Evolutionary conservation across 2,329 filamentous ascomycete species (phyloP), one percentile per base, ranked within the genome.

Genomic region (Talaromyces sp.): DNA sequence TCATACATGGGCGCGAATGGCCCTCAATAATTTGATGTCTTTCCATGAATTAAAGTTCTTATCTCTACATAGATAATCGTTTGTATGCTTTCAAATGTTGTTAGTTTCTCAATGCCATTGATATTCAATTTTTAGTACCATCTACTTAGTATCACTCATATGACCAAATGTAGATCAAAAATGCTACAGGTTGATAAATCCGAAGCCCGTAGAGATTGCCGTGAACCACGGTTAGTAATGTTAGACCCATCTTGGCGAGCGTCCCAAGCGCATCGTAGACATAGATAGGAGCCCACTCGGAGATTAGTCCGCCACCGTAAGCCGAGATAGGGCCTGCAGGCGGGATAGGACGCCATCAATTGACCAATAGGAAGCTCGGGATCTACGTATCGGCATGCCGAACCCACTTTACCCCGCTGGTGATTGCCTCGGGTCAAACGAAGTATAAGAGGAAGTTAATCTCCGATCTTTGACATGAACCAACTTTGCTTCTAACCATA

Each of bases 381-480:
- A 56, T 69, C 59, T 14, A 20, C 27, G 20, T 33, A 30, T 63
- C 66, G 68, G 67, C 57, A 67, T 66, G 52, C 69, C 68, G 67
- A 63, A 39, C 41, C 53, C 60, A 56, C 56, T 51, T 35, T 33
- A 51, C 63, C 61, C 62, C 51, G 53, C 57, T 49, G 24, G 32
- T 17, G 50, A 55, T 64, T 58, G 52, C 52, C 58, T 58, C 55
- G 57, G 58, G 57, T 54, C 45, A 47, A 22, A 37, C 11, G 6
- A 5, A 39, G 27, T 43, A 39, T 48, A 52, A 52, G 40, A 48
- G 39, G 16, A 19, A 20, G 20, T n/a, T 33, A 19, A 29, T 35
- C 37, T 45, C 49, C 33, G 8, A 9, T 30, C 24, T 16, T 16
- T 42, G 30, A n/a, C 7, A 20, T 9, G 16, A n/a, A 17, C 14